Percentiles rank a stretch among this genome's conserved stretches.
phyloP scores from a whole-genome alignment of 2,329 filamentous ascomycete genomes.

The Trichoderma brevicompactum region DNA sequence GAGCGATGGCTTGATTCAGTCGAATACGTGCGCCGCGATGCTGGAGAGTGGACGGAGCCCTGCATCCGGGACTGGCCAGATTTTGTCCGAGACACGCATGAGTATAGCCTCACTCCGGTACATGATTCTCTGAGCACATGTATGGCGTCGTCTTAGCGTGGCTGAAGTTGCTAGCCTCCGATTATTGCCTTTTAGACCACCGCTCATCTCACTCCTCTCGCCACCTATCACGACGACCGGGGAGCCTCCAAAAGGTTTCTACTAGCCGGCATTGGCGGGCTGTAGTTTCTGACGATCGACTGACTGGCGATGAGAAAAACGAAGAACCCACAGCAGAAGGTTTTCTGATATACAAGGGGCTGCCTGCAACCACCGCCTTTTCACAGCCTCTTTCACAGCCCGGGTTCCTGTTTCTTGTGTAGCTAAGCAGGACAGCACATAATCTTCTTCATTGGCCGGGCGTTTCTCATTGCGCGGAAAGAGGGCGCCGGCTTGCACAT shows the following conservation, averaged over 20 bases:
- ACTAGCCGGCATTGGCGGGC: neutral
- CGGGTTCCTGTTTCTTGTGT: neutral
- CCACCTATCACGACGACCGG: conserved; percentile 11
- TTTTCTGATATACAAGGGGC: conserved; percentile 1
- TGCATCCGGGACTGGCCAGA: neutral
- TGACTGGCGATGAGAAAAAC: neutral
- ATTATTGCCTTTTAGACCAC: conserved; percentile 20
- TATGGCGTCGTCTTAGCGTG: conserved; percentile 14
- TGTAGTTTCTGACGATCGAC: neutral
- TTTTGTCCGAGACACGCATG: no score
- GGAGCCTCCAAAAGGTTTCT: neutral
- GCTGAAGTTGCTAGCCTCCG: conserved; percentile 3
- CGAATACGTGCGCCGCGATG: no score
- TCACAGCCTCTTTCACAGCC: neutral
- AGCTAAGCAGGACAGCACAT: neutral
- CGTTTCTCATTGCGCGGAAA: neutral
- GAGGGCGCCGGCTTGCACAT: conserved; percentile 10
- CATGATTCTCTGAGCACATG: no score
- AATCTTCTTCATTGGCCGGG: conserved; percentile 1
- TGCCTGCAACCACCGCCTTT: neutral
- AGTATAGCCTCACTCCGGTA: neutral
- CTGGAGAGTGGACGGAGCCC: neutral
- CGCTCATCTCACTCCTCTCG: conserved; percentile 3
- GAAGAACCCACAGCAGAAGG: neutral
- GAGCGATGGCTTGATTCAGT: no score